These are phyloP conservation scores for Apiotrichum domesticum DNA, from an alignment of 1,284 basidiomycete species.

Conservation along the genomic window DNA sequence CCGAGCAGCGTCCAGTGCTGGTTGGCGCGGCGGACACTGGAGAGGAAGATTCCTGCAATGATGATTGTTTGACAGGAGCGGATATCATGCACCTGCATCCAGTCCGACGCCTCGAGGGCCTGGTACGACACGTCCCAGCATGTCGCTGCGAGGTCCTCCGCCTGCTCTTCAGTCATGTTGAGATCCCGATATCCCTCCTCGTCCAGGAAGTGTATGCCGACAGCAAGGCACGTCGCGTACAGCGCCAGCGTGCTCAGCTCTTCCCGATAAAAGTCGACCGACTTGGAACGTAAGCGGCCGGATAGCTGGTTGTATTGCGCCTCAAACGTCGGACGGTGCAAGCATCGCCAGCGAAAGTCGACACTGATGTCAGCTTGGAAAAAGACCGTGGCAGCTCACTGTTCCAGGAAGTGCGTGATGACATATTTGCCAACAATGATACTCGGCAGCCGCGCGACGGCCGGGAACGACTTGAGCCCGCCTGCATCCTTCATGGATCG, in stretches of 20 bases:
- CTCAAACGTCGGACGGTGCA: constrained; percentile 24
- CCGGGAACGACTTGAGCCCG: constrained; percentile 13
- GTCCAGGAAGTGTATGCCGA: constrained; percentile 25
- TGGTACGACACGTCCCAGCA: constrained; percentile 24
- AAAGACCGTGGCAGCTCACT: background rate
- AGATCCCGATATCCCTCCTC: constrained; percentile 19
- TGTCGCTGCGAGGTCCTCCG: constrained; percentile 24
- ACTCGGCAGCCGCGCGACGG: constrained; percentile 4
- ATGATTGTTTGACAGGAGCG: constrained; percentile 21
- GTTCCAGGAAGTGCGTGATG: constrained; percentile 15
- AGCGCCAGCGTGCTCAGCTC: constrained; percentile 21
- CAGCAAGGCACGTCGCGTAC: constrained; percentile 20
- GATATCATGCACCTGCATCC: constrained; percentile 29
- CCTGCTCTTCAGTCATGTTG: constrained; percentile 30
- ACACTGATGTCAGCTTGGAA: background rate
- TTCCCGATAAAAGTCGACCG: constrained; percentile 13
- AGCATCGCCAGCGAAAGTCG: constrained; percentile 20
- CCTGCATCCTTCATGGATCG: constrained; percentile 4
- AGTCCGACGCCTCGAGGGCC: constrained; percentile 23
- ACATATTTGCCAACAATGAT: constrained; percentile 19
- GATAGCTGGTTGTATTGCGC: constrained; percentile 16
- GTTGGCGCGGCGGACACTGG: constrained; percentile 18
- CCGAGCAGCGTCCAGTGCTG: constrained; percentile 26
- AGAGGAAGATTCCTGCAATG: constrained; percentile 22
- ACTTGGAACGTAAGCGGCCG: constrained; percentile 8